Percentiles rank a stretch among this genome's conserved stretches.
Evolutionary conservation across 805 yeast species (phyloP).

Genomic region (Limtongia smithiae): DNA sequence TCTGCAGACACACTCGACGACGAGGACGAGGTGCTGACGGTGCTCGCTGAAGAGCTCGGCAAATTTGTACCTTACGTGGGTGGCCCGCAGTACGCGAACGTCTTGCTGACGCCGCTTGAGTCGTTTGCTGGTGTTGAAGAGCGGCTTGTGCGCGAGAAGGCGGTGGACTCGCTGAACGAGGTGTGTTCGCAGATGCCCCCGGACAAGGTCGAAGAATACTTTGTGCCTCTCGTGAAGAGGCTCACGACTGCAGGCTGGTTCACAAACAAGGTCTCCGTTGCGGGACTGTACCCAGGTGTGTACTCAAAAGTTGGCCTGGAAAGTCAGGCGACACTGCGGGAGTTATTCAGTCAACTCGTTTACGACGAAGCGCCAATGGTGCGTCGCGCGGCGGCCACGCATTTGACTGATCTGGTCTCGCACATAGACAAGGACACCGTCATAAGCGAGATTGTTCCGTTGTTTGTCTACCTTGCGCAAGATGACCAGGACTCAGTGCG

Average conservation of each 20-base stretch:
- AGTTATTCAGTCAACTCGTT: constrained; percentile 64
- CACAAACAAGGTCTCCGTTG: constrained; percentile 82
- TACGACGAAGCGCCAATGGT: constrained; percentile 98
- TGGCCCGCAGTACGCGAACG: constrained; percentile 62
- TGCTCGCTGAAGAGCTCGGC: constrained; percentile 86
- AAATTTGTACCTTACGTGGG: constrained; percentile 86
- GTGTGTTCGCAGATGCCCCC: constrained; percentile 59
- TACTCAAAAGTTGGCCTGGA: constrained; percentile 48
- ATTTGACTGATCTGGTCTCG: constrained; percentile 41
- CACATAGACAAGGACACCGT: constrained; percentile 24
- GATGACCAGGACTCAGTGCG: constrained; percentile 96
- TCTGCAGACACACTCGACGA: constrained; percentile 54
- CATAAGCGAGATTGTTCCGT: constrained; percentile 27
- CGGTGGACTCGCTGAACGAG: constrained; percentile 76
- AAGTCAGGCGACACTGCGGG: constrained; percentile 56
- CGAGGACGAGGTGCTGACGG: constrained; percentile 96
- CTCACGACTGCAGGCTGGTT: constrained; percentile 92
- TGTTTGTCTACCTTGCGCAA: constrained; percentile 41
- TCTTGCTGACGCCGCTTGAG: constrained; percentile 64
- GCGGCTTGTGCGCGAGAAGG: constrained; percentile 89
- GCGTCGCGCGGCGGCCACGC: constrained; percentile 85
- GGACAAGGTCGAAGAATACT: constrained; percentile 61
- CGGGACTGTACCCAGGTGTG: constrained; percentile 78
- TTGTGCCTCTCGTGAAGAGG: constrained; percentile 71
- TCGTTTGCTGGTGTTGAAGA: constrained; percentile 89